Evolutionary conservation across 768 basidiomycete genomes (phyloP), one percentile per base, ranked within the genome.

Genomic region (Leccinum subgranulosum): DNA sequence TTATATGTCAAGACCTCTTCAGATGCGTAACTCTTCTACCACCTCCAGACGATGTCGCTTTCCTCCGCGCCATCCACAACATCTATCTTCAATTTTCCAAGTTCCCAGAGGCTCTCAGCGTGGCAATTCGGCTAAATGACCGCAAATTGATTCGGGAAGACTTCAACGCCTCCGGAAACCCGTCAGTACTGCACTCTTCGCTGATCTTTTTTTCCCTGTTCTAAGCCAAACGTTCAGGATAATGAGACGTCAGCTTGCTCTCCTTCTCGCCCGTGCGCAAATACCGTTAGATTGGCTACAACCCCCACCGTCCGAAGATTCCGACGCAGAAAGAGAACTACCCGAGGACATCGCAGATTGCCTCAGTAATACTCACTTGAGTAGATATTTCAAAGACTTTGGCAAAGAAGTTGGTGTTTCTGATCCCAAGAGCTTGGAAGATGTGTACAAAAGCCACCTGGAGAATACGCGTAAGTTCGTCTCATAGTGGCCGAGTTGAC

Each of bases 381-480:
- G 92, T 61, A 73, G 79, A 33, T 86, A 87, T 68, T 98, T 98
- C 84, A 84, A 84, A 47, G 86, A 86, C 11, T 98, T 97, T 65
- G 96, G 95, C 17, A 95, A 93, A 70, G 96, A 98, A 72, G 77
- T 99, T 28, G 93, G 88, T 47, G 95, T 96, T 3, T 75, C 79
- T 4, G 96, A 98, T 27, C 81, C 97, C 5, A 94, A 93, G 78
- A 89, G 87, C 50, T 75, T 98, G 51, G 97, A 98, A 68, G 97
- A 98, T 71, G 92, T 98, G 21, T 99, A 99, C 78, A 99, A 98
- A 72, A 85, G 87, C 3, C 96, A 99, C 76, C 77, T 98, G 12
- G 97, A 98, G 69, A 91, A 89, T 63, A 89, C 91, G 4, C 81
- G 95, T 88, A 68, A 63, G 83, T 71, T 27, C n/a, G 31, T 54